Conservation (phyloP, 768 basidiomycete species). For the Heimioporus sp. region DNA sequence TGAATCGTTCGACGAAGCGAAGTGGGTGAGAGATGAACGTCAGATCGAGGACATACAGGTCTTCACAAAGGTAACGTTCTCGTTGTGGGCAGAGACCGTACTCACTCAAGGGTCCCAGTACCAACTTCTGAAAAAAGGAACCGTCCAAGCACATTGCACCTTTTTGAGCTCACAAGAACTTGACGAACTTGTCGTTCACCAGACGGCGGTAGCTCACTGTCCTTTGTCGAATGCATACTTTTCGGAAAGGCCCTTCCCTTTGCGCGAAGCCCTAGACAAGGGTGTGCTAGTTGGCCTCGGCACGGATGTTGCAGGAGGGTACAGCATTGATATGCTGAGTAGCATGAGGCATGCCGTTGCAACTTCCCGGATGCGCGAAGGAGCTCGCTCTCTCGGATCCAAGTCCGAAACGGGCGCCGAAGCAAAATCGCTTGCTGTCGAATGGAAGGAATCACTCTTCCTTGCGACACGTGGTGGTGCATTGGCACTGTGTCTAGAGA, state of each 20-base stretch:
- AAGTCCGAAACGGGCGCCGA: neutral
- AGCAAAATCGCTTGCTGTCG: conserved; percentile 44
- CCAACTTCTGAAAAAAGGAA: conserved; percentile 57
- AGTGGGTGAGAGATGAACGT: conserved; percentile 62
- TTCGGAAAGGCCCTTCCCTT: conserved; percentile 63
- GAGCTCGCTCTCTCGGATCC: conserved; percentile 33
- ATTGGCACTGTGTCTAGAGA: conserved; percentile 57
- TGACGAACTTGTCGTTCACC: conserved; percentile 42
- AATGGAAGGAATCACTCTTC: conserved; percentile 81
- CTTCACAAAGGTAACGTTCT: conserved; percentile 56
- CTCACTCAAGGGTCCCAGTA: conserved; percentile 38
- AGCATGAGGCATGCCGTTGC: conserved; percentile 79
- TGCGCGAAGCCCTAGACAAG: conserved; percentile 65
- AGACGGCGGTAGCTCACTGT: conserved; percentile 78
- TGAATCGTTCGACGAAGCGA: conserved; percentile 73
- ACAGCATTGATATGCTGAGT: conserved; percentile 72
- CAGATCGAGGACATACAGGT: conserved; percentile 70
- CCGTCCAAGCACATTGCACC: conserved; percentile 89
- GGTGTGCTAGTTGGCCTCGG: conserved; percentile 78
- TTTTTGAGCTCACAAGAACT: conserved; percentile 60
- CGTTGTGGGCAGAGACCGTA: neutral
- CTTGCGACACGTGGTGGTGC: conserved; percentile 83
- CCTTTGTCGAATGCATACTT: conserved; percentile 90
- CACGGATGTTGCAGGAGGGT: conserved; percentile 85
- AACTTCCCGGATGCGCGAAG: conserved; percentile 68